These are phyloP conservation scores for Fusarium sororula DNA, from an alignment of 2,329 filamentous ascomycete species.

Conservation along the genomic window DNA sequence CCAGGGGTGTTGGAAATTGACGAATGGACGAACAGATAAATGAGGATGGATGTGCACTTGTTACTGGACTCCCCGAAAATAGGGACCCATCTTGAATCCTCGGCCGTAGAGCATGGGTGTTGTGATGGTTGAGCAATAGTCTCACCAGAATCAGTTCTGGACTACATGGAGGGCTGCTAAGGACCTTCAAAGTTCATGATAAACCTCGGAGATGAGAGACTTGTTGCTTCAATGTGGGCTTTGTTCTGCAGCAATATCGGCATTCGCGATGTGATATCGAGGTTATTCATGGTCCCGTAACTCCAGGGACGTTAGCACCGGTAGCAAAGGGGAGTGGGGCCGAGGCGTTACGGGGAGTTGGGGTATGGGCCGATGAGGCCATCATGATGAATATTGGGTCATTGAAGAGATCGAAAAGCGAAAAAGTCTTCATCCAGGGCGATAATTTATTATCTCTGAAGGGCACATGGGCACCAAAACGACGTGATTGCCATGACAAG, in stretches of 20 bases:
- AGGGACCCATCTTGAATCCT: neutral
- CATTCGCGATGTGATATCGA: neutral
- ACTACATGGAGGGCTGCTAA: neutral
- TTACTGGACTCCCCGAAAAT: neutral
- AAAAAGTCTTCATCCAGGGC: too few species aligned
- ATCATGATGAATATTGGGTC: slow-evolving; percentile 7
- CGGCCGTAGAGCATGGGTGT: neutral
- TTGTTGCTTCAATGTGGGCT: neutral
- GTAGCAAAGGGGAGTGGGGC: slow-evolving; percentile 26
- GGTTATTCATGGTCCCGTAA: neutral
- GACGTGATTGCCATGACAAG: neutral
- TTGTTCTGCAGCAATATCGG: neutral
- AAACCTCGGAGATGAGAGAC: neutral
- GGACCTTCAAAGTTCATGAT: neutral
- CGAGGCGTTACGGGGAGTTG: slow-evolving; percentile 26
- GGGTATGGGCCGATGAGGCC: slow-evolving; percentile 17
- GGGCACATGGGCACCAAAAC: neutral
- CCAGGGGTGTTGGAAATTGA: neutral
- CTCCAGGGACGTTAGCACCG: slow-evolving; percentile 6
- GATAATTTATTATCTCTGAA: neutral
- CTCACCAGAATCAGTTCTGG: neutral
- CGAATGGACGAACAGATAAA: slow-evolving; percentile 1
- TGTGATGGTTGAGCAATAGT: neutral
- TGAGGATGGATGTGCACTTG: neutral
- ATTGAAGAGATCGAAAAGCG: neutral